phyloP scores from a whole-genome alignment of 805 yeast genomes.

The Huiozyma sinensis region DNA sequence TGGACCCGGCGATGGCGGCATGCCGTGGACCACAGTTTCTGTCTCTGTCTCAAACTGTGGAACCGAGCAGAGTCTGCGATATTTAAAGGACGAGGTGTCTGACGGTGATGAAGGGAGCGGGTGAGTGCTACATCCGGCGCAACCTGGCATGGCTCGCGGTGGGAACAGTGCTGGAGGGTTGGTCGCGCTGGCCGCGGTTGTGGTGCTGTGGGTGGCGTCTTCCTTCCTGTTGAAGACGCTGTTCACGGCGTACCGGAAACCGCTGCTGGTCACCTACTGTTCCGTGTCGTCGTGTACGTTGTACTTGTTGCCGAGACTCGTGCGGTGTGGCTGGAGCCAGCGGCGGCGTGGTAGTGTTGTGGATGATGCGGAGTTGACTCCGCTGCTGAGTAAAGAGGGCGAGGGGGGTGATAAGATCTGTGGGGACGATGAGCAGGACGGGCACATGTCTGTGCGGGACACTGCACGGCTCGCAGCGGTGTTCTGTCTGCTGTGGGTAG shows the following conservation, averaged over 20 bases:
- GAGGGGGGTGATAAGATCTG: background rate
- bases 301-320: conserved; percentile 46
- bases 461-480: conserved; percentile 48
- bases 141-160: background rate
- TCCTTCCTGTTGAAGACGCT: conserved; percentile 69
- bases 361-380: background rate
- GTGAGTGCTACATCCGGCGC: background rate
- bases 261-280: conserved; percentile 82
- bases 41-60: too few relatives aligned
- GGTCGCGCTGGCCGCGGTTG: conserved; percentile 58
- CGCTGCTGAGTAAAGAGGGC: background rate
- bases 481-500: conserved; percentile 77
- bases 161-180: conserved; percentile 44
- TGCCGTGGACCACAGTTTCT: too few relatives aligned
- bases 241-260: conserved; percentile 65
- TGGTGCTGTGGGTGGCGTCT: conserved; percentile 77
- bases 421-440: background rate
- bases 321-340: background rate
- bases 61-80: background rate
- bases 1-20: too few relatives aligned
- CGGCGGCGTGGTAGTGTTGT: background rate
- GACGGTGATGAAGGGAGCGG: too few relatives aligned
- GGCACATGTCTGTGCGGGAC: background rate
- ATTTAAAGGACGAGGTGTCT: background rate
- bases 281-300: conserved; percentile 74